Percentiles rank a stretch among this genome's conserved stretches.
Evolutionary conservation across 352 stramenopile species (phyloP).

Genomic region (Elongisporangium senticosum): DNA sequence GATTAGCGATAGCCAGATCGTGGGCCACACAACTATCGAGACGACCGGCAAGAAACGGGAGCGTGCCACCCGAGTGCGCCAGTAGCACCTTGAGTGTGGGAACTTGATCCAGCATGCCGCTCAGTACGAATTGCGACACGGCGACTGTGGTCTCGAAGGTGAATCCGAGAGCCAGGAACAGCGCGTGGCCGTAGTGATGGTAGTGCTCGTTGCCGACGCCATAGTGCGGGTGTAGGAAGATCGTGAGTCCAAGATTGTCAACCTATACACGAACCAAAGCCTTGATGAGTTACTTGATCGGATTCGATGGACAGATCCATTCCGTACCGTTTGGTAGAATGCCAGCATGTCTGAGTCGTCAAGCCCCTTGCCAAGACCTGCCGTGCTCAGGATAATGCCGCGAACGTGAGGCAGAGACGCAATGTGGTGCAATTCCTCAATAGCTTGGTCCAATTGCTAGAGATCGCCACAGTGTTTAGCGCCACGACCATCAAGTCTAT

Average conservation of each 20-base stretch:
- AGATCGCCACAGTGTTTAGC: background rate
- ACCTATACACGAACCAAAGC: slow-evolving; percentile 6
- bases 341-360: slow-evolving; percentile 49
- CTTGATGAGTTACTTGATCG: background rate
- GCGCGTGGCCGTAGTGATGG: slow-evolving; percentile 41
- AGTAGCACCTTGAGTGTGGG: slow-evolving; percentile 44
- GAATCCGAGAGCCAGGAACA: slow-evolving; percentile 59
- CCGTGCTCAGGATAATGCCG: slow-evolving; percentile 51
- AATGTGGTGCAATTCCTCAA: slow-evolving; percentile 36
- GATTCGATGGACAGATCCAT: background rate
- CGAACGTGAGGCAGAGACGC: slow-evolving; percentile 26
- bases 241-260: slow-evolving; percentile 30
- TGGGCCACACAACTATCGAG: slow-evolving; percentile 60
- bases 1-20: slow-evolving; percentile 31
- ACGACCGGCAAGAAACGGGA: slow-evolving; percentile 54
- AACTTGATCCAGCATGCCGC: slow-evolving; percentile 41
- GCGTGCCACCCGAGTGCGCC: slow-evolving; percentile 51
- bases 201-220: slow-evolving; percentile 60
- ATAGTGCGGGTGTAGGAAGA: slow-evolving; percentile 71
- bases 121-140: slow-evolving; percentile 54
- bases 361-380: slow-evolving; percentile 44
- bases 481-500: background rate
- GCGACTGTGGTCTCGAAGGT: slow-evolving; percentile 65
- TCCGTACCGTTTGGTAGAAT: slow-evolving; percentile 33
- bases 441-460: slow-evolving; percentile 18